Evolutionary conservation across 768 basidiomycete genomes (phyloP).

Genomic region (Grammothele lineata): DNA sequence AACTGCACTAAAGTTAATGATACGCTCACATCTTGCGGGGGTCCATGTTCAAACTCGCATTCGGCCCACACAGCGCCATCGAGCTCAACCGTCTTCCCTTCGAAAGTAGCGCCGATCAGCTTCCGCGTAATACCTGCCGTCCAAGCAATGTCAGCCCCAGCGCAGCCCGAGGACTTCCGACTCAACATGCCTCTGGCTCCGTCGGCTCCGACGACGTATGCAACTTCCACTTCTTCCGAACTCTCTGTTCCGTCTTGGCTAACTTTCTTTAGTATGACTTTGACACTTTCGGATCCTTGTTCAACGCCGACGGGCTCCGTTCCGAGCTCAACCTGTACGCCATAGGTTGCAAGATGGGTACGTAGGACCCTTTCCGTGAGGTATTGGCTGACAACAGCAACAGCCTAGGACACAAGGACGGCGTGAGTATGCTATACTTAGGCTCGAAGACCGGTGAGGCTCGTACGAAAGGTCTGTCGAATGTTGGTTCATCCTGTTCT

Average conservation of each 20-base stretch:
- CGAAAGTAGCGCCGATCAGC: conserved; percentile 36
- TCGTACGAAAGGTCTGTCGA: conserved; percentile 17
- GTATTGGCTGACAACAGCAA: conserved; percentile 11
- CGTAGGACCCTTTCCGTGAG: conserved; percentile 30
- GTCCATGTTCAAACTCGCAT: conserved; percentile 31
- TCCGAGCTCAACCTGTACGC: conserved; percentile 30
- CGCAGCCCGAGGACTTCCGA: neutral
- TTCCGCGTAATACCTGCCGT: conserved; percentile 34
- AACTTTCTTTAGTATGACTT: conserved; percentile 22
- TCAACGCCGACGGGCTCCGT: conserved; percentile 32
- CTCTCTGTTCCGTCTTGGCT: conserved; percentile 18
- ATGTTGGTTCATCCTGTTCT: conserved; percentile 1
- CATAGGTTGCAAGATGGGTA: conserved; percentile 21
- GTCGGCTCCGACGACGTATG: conserved; percentile 39
- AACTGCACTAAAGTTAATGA: conserved; percentile 13
- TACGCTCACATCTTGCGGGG: too few relatives aligned
- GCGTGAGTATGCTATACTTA: too few relatives aligned
- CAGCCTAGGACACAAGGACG: neutral
- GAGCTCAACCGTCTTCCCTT: conserved; percentile 33
- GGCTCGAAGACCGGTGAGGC: neutral
- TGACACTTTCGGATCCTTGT: conserved; percentile 29
- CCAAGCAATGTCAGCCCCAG: neutral
- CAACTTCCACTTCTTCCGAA: conserved; percentile 23
- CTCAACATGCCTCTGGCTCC: conserved; percentile 29
- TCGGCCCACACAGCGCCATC: conserved; percentile 31